Conservation (phyloP, 108 stramenopile genomes). For the Skeletonema marinoi region DNA sequence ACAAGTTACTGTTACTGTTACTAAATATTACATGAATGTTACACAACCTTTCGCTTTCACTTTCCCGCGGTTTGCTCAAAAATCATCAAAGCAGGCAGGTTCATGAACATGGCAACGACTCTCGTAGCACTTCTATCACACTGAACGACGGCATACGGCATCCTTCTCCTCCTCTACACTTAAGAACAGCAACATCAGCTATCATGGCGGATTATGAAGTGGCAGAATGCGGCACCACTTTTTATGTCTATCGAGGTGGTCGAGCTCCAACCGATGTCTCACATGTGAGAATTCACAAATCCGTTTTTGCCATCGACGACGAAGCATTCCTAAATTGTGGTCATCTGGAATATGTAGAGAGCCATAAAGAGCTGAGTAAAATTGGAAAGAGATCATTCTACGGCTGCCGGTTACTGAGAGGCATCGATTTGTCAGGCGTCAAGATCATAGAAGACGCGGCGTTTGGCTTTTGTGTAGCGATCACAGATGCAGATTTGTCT, state of each 20-base stretch:
- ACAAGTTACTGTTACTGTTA: no score
- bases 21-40: no score
- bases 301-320: background rate
- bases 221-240: background rate
- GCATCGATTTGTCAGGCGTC: background rate
- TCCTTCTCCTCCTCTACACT: no score
- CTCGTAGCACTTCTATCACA: no score
- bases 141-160: no score
- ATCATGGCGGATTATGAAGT: background rate
- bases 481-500: background rate
- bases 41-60: no score
- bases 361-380: background rate
- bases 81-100: no score
- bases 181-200: background rate
- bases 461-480: background rate
- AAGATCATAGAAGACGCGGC: background rate
- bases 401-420: background rate
- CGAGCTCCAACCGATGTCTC: background rate
- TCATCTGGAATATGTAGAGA: background rate
- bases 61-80: no score
- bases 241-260: background rate
- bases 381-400: background rate
- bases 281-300: background rate
- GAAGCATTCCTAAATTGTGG: background rate
- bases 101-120: no score